Evolutionary conservation across 352 stramenopile genomes (phyloP), one percentile per base, ranked within the genome.

Genomic region (Thraustotheca clavata): DNA sequence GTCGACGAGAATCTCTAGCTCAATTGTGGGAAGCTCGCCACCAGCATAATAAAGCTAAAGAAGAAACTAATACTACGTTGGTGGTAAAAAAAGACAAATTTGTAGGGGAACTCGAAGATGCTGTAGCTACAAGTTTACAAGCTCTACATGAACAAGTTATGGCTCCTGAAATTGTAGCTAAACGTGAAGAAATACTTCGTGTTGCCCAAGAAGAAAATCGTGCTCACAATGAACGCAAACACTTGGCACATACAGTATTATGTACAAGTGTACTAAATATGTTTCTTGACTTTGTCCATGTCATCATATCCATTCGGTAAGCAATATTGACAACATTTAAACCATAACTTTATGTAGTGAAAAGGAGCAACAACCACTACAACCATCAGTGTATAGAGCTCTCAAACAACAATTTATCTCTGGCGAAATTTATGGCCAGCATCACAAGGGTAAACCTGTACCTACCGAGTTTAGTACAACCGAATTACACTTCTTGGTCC

Each of bases 11-110:
- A 12, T 16, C 38, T 6, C 34, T 59, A 8, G 24, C 14, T 5
- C 34, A n/a, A 20, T 36, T 60, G 16, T 67, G 43, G 60, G 20
- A 60, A 24, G 22, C 76, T 9, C 12, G 27, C 0, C 76, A 88
- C 18, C 73, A 80, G 14, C 39, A 69, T 9, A 40, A 24, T 14
- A n/a, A 65, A 39, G 38, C 22, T 34, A 65, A 65, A 33, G 4
- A 9, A 16, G 57, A 27, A n/a, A 43, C 24, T 26, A 20, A 7
- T 3, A 31, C 3, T 7, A 27, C 9, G 22, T 18, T 54, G 3
- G 38, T 33, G 8, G 5, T 9, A 8, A 29, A 26, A 9, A 22
- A 16, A 18, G 31, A 26, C 16, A 46, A 39, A 34, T 32, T 11
- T 27, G 36, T 46, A 3, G 26, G 16, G 4, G n/a, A 3, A 16